Evolutionary conservation across 2,329 filamentous ascomycete species (phyloP), one percentile per base, ranked within the genome.

Genomic region (Aureobasidium sp.): DNA sequence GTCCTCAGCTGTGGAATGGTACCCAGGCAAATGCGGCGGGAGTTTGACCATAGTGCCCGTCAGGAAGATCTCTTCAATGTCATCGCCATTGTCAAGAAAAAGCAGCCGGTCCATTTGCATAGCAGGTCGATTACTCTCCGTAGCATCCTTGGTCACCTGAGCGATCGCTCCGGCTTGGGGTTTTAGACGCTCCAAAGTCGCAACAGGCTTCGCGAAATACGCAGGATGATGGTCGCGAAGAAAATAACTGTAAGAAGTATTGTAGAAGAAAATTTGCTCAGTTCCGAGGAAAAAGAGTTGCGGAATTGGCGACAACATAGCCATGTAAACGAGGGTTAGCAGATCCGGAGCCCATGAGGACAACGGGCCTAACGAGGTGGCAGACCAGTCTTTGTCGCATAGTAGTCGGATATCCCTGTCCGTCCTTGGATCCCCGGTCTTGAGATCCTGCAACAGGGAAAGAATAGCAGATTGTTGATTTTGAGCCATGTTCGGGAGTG

Each of bases 311-410:
- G 56, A 53, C 3, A 65, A 52, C 20, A 65, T 29, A 2, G 61
- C 52, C 44, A 65, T 5, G 36, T 65, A 53, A 4, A 63, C 34
- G 2, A 65, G 57, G 20, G 58, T 53, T 20, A 65, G 27, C 2
- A 65, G 27, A 34, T 65, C 64, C 7, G 34, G 47, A 10, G 64
- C 46, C 64, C 61, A 65, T 39, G 46, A n/a, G 3, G 42, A 29
- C 5, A 65, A 48, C 0, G 61, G 27, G n/a, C 64, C 64, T 0
- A 65, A 4, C 32, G 61, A 62, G 2, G 57, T 65, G 1, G 47
- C 27, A 34, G 47, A 34, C 47, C 47, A 50, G 17, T 50, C 47
- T 8, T 6, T 17, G 17, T 34, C 20, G 17, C 47, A 50, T 7
- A 50, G 4, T 9, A 50, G 13, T 20, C 47, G 27, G 8, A 50